phyloP scores from a whole-genome alignment of 495 filamentous ascomycete genomes.

The Sordaria brevicollis region DNA sequence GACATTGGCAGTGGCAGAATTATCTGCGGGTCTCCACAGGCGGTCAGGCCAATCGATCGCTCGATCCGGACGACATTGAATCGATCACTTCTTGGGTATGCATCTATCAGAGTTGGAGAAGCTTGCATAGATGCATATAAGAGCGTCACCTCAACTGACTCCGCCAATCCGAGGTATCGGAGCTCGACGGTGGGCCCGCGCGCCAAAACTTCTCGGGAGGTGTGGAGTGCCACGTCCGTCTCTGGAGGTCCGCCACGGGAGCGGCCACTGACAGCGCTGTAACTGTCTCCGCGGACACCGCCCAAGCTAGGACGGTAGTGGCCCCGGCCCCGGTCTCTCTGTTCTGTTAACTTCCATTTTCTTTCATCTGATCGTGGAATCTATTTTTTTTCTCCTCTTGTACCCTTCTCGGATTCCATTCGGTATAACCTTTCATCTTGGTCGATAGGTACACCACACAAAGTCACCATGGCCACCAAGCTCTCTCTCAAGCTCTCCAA shows the following conservation, averaged over 20 bases:
- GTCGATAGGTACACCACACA: neutral
- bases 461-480: slow-evolving; percentile 20
- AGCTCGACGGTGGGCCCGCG: neutral
- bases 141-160: neutral
- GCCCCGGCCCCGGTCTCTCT: neutral
- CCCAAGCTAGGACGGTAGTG: neutral
- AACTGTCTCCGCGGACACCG: neutral
- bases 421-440: neutral
- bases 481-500: slow-evolving; percentile 35
- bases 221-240: neutral
- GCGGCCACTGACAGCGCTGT: neutral
- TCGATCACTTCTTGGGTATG: neutral
- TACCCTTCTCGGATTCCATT: neutral
- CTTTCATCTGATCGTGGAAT: neutral
- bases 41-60: slow-evolving; percentile 1
- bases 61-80: neutral
- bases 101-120: neutral
- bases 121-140: neutral
- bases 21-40: neutral
- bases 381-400: neutral
- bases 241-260: neutral
- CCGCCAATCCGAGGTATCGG: neutral
- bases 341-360: neutral
- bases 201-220: neutral
- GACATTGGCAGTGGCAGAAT: slow-evolving; percentile 12